Conservation (phyloP, 805 yeast genomes). For the Saturnispora sanitii region DNA sequence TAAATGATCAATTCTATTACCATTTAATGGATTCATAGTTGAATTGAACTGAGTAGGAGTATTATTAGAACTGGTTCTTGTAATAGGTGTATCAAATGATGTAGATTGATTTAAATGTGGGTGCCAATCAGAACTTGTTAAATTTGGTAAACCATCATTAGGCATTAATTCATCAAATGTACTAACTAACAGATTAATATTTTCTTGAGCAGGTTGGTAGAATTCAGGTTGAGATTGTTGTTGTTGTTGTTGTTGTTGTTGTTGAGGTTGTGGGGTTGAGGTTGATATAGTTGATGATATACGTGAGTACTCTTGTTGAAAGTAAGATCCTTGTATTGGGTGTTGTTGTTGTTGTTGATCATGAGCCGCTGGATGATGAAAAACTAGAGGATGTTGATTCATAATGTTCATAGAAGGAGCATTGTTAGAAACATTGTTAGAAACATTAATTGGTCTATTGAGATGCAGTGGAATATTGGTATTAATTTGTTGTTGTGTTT, state of each 20-base stretch:
- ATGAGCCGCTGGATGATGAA: neutral
- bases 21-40: no score
- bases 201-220: neutral
- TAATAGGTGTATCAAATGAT: no score
- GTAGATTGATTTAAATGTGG: neutral
- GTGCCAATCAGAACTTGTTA: slow-evolving; percentile 2
- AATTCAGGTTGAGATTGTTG: neutral
- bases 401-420: neutral
- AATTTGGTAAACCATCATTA: neutral
- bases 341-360: neutral
- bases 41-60: no score
- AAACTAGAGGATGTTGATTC: neutral
- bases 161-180: slow-evolving; percentile 7
- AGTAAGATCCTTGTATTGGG: no score
- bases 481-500: neutral
- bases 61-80: no score
- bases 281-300: no score
- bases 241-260: neutral
- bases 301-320: no score
- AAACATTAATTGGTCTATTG: no score
- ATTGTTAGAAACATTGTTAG: no score
- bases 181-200: neutral
- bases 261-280: neutral
- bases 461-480: neutral
- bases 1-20: no score